Evolutionary conservation across 176 grass and related monocot species (phyloP).

Genomic region (Ensete glaucum): DNA sequence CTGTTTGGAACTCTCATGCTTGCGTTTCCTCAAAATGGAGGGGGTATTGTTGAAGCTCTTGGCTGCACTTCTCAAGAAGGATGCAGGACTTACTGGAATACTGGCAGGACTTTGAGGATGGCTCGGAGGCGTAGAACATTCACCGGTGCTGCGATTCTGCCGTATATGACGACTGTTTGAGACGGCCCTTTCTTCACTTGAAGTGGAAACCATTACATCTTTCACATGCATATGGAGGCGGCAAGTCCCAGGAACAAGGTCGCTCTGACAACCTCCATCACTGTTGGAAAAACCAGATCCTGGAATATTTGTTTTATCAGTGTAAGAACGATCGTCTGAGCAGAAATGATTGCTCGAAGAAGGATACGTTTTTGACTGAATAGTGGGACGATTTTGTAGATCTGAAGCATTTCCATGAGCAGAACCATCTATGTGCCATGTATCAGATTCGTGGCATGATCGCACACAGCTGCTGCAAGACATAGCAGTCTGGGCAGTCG

Average conservation of each 20-base stretch:
- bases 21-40: conserved; percentile 13
- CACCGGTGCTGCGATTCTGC: neutral
- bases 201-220: neutral
- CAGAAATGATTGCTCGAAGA: neutral
- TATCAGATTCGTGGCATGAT: neutral
- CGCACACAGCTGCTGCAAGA: neutral
- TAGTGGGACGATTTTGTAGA: neutral
- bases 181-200: neutral
- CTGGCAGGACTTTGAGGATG: neutral
- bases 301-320: neutral
- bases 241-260: neutral
- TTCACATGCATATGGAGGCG: neutral
- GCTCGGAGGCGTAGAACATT: neutral
- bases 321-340: neutral
- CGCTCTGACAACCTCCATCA: neutral
- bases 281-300: neutral
- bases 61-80: conserved; percentile 1
- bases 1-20: neutral
- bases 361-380: neutral
- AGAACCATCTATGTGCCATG: neutral
- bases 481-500: neutral
- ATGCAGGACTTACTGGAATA: neutral
- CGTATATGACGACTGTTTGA: neutral
- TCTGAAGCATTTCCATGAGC: neutral
- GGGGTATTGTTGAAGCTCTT: conserved; percentile 13